These are phyloP conservation scores for Leucogyrophana mollusca DNA, from an alignment of 768 basidiomycete species.

Conservation along the genomic window DNA sequence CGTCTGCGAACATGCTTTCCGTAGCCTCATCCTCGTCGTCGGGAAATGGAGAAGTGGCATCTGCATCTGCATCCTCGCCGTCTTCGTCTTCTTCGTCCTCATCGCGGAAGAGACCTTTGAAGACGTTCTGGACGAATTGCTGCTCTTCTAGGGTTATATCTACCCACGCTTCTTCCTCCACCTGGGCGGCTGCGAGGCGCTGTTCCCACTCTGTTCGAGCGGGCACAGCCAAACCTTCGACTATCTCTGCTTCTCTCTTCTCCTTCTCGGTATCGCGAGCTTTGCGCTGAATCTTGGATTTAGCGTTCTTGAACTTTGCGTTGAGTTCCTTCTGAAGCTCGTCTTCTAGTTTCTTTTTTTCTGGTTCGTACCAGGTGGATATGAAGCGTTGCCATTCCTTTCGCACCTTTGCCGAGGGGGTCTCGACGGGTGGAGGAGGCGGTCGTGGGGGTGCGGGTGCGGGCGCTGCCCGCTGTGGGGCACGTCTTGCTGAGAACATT, in stretches of 20 bases:
- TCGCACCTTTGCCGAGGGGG: constrained; percentile 22
- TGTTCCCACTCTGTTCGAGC: constrained; percentile 33
- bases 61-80: neutral
- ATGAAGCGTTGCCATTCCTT: constrained; percentile 29
- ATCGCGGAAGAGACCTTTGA: constrained; percentile 24
- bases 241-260: constrained; percentile 20
- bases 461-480: constrained; percentile 14
- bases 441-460: constrained; percentile 6
- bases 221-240: constrained; percentile 23
- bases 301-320: constrained; percentile 27
- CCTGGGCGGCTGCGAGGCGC: constrained; percentile 26
- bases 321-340: constrained; percentile 29
- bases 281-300: constrained; percentile 24
- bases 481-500: constrained; percentile 33
- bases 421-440: constrained; percentile 15
- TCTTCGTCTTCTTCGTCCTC: constrained; percentile 24
- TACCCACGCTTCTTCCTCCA: constrained; percentile 28
- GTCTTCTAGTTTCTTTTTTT: constrained; percentile 25
- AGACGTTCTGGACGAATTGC: constrained; percentile 27
- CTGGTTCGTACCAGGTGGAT: constrained; percentile 28
- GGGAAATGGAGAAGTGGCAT: constrained; percentile 4
- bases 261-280: constrained; percentile 28
- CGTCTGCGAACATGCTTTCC: constrained; percentile 9
- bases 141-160: constrained; percentile 32
- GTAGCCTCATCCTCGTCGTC: constrained; percentile 18